Percentiles rank a stretch among this genome's conserved stretches.
Evolutionary conservation across 208 protist genomes (phyloP).

Genomic region (Leishmania arabica): DNA sequence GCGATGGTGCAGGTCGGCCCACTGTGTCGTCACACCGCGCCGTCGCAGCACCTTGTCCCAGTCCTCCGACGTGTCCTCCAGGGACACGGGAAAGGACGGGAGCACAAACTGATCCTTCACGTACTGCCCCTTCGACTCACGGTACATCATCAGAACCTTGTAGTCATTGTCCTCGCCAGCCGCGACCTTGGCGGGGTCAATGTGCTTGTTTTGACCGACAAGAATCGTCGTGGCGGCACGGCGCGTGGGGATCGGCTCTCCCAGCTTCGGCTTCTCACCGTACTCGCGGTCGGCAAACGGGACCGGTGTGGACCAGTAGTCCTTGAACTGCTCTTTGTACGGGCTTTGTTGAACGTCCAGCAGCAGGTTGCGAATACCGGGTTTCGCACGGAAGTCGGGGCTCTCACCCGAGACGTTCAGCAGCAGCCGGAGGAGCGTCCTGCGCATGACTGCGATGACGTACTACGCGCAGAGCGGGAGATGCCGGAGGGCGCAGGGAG

Average conservation of each 20-base stretch:
- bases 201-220: slow-evolving; percentile 70
- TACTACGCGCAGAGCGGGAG: neutral
- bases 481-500: neutral
- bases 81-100: slow-evolving; percentile 58
- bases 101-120: slow-evolving; percentile 87
- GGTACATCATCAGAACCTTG: slow-evolving; percentile 89
- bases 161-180: slow-evolving; percentile 88
- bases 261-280: slow-evolving; percentile 81
- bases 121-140: slow-evolving; percentile 70
- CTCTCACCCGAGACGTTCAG: slow-evolving; percentile 83
- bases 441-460: slow-evolving; percentile 34
- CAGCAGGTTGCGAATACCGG: slow-evolving; percentile 69
- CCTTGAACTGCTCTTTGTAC: slow-evolving; percentile 93
- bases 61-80: slow-evolving; percentile 76
- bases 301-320: slow-evolving; percentile 86
- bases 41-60: slow-evolving; percentile 76
- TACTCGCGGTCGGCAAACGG: slow-evolving; percentile 87
- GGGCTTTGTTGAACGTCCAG: slow-evolving; percentile 81
- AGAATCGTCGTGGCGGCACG: slow-evolving; percentile 77
- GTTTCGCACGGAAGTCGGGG: slow-evolving; percentile 81
- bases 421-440: slow-evolving; percentile 37
- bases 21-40: slow-evolving; percentile 72
- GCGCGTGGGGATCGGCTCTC: slow-evolving; percentile 77
- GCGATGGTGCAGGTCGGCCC: slow-evolving; percentile 66
- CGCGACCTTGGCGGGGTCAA: slow-evolving; percentile 53